Conservation (phyloP, 768 basidiomycete genomes). For the Exidia glandulosa region DNA sequence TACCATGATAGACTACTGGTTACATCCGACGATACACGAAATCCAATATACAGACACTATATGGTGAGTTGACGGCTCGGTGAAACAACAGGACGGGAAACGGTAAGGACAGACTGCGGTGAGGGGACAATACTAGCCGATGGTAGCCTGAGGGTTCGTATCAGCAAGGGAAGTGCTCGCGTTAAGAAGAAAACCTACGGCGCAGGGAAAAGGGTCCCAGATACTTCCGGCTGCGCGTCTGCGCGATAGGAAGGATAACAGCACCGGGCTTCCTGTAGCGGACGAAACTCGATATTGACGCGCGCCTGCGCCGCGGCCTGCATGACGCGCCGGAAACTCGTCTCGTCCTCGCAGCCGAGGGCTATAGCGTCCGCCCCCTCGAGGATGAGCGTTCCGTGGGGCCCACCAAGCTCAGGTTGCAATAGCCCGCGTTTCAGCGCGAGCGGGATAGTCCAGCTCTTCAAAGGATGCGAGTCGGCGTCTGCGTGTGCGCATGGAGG, state of each 20-base stretch:
- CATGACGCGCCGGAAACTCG: neutral
- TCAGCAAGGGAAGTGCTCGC: too few species aligned
- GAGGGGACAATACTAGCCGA: too few species aligned
- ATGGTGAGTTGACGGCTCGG: too few species aligned
- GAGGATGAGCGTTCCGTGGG: neutral
- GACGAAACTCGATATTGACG: neutral
- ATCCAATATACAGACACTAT: too few species aligned
- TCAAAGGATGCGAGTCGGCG: neutral
- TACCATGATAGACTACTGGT: too few species aligned
- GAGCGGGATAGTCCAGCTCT: neutral
- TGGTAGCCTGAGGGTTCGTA: too few species aligned
- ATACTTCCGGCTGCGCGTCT: too few species aligned
- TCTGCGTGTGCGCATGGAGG: neutral
- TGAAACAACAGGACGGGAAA: too few species aligned
- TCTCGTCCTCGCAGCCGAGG: neutral
- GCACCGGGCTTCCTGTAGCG: neutral
- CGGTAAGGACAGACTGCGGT: too few species aligned
- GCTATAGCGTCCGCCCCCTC: neutral
- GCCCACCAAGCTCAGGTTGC: neutral
- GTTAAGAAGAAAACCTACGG: too few species aligned
- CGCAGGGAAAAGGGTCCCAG: too few species aligned
- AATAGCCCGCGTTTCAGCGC: neutral
- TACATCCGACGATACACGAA: too few species aligned
- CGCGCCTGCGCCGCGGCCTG: neutral
- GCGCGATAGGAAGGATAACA: neutral